Evolutionary conservation across 169 alveolate genomes (phyloP), one percentile per base, ranked within the genome.

Genomic region (Plasmodium adleri): DNA sequence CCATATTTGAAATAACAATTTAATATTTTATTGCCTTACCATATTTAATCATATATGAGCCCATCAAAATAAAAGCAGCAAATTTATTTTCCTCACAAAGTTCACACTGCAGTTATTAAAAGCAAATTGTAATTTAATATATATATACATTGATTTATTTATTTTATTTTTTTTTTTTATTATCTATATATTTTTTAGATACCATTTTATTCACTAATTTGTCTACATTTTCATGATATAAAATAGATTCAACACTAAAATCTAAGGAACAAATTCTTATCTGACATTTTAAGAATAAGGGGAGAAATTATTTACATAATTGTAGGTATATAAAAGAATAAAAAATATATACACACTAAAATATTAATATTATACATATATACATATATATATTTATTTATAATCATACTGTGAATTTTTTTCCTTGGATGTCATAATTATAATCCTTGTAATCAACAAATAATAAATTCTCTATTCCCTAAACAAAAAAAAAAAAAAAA

Each of bases 251-350:
- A 39, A 85, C 70, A 17, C 92, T 85, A 85, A 85, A 85, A 85
- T 85, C 92, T 71, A 85, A 70, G n/a, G 92, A 85, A 13, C 87
- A 72, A 26, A 59, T 47, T 85, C 92, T 70, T 63, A 85, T 71
- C 92, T 85, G 66, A 71, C 20, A 28, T 28, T 24, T 54, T 32
- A 32, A 32, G 5, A 32, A 4, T 4, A 32, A 32, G 7, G 45
- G 45, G 45, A 0, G 45, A 4, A 32, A 32, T 32, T 32, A 32
- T 32, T 0, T 32, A 32, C 5, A 32, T 32, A 32, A 0, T 32
- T 32, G 7, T 3, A 32, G 8, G 45, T 32, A 32, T 32, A 32
- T 32, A 32, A 32, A 32, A 32, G 45, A 32, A 4, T 32, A 32
- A 32, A 32, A 32, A 6, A 32, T 32, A 32, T 32, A 32, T 32